Evolutionary conservation across 2,329 filamentous ascomycete species (phyloP).

Genomic region (Bipolaris zeicola): DNA sequence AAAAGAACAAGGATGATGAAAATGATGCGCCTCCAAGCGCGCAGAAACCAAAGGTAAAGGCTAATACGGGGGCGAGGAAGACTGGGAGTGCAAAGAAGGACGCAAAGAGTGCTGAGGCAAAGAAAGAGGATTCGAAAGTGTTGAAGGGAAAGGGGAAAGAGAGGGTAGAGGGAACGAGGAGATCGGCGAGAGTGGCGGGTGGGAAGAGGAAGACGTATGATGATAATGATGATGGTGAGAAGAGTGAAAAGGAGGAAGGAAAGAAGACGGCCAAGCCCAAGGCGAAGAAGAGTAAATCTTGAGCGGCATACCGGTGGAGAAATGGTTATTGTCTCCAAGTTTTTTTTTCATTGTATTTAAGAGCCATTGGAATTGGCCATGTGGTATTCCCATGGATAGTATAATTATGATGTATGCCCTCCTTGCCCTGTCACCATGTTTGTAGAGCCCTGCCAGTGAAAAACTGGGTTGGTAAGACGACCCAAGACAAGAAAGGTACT

Average conservation of each 20-base stretch:
- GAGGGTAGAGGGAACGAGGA: slow-evolving; percentile 28
- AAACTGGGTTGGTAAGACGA: too few species aligned
- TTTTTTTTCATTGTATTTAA: not conserved
- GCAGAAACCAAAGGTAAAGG: slow-evolving; percentile 32
- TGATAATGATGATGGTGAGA: slow-evolving; percentile 20
- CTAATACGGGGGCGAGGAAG: slow-evolving; percentile 26
- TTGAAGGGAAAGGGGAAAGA: slow-evolving; percentile 22
- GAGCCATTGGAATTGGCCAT: not conserved
- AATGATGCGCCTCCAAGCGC: slow-evolving; percentile 24
- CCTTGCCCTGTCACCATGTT: not conserved
- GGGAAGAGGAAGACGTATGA: slow-evolving; percentile 31
- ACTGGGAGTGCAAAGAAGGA: slow-evolving; percentile 16
- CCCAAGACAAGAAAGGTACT: not conserved
- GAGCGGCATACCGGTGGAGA: not conserved
- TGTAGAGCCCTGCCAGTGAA: too few species aligned
- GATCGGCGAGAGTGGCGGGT: slow-evolving; percentile 20
- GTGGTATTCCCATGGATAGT: not conserved
- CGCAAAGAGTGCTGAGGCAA: slow-evolving; percentile 24
- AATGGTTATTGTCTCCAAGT: not conserved
- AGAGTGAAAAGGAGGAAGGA: slow-evolving; percentile 18
- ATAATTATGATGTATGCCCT: not conserved
- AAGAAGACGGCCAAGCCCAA: slow-evolving; percentile 5
- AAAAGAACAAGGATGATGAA: slow-evolving; percentile 10
- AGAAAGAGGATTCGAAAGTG: not conserved
- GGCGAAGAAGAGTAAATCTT: slow-evolving; percentile 28